phyloP scores from a whole-genome alignment of 2,329 filamentous ascomycete species.

The Gnomoniopsis sp. region DNA sequence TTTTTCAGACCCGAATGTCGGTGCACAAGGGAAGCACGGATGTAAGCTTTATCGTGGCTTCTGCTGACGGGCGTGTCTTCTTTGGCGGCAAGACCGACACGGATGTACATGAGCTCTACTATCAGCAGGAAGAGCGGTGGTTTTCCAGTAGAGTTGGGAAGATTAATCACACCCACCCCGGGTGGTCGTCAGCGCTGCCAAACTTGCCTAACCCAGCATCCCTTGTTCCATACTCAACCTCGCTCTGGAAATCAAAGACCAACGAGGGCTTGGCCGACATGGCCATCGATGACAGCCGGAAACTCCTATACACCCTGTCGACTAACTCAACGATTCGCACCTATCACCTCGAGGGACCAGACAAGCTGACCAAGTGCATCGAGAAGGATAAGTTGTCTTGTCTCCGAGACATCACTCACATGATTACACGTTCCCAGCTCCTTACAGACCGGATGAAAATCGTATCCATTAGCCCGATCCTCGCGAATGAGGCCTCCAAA shows the following conservation, averaged over 20 bases:
- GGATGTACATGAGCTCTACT: slow-evolving; percentile 90
- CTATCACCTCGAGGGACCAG: slow-evolving; percentile 74
- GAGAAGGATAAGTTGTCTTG: slow-evolving; percentile 61
- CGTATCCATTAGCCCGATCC: slow-evolving; percentile 81
- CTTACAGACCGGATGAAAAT: slow-evolving; percentile 69
- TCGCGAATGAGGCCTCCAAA: slow-evolving; percentile 73
- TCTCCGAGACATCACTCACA: slow-evolving; percentile 76
- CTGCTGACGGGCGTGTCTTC: slow-evolving; percentile 86
- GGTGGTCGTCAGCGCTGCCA: slow-evolving; percentile 64
- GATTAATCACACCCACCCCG: slow-evolving; percentile 79
- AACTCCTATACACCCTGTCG: slow-evolving; percentile 87
- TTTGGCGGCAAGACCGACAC: slow-evolving; percentile 78
- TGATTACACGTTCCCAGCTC: slow-evolving; percentile 71
- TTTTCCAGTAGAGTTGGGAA: slow-evolving; percentile 86
- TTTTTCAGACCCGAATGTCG: slow-evolving; percentile 88
- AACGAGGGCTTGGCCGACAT: slow-evolving; percentile 73
- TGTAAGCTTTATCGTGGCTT: slow-evolving; percentile 75
- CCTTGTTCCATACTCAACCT: slow-evolving; percentile 39
- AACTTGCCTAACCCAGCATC: slow-evolving; percentile 37
- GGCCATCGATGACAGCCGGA: slow-evolving; percentile 82
- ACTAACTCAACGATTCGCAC: slow-evolving; percentile 84
- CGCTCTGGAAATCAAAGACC: slow-evolving; percentile 47
- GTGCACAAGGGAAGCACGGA: slow-evolving; percentile 73
- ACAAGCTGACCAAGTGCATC: slow-evolving; percentile 60
- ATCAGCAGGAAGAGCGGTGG: slow-evolving; percentile 97